Percentiles rank a stretch among this genome's conserved stretches.
Evolutionary conservation across 345 rosid genomes (phyloP).

Genomic region (Garcia nutans): DNA sequence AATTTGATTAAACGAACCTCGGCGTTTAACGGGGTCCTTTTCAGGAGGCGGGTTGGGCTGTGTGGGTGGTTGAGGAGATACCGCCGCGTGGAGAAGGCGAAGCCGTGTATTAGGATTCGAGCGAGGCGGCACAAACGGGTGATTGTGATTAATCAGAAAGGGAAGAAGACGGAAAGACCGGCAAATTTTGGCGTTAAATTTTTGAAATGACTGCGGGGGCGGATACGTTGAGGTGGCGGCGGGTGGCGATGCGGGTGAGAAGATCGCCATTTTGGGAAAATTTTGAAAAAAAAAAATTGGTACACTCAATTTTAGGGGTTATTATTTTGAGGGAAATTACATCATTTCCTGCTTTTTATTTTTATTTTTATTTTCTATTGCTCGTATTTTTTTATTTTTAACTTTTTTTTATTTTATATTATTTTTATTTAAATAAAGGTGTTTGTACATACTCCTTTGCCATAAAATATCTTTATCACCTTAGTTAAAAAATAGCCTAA

Average conservation of each 20-base stretch:
- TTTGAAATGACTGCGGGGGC: neutral
- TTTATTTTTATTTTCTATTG: too few species aligned
- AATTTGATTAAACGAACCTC: constrained; percentile 31
- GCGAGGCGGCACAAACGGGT: constrained; percentile 23
- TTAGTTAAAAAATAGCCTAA: too few species aligned
- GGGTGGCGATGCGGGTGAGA: constrained; percentile 18
- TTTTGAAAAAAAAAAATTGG: too few species aligned
- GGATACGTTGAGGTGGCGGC: neutral
- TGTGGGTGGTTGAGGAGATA: constrained; percentile 38
- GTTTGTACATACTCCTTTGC: too few species aligned
- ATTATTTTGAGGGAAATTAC: too few species aligned
- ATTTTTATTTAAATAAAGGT: too few species aligned
- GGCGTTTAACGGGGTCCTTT: constrained; percentile 27
- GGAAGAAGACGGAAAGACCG: constrained; percentile 14
- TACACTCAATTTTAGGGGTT: too few species aligned
- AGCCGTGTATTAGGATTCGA: constrained; percentile 6
- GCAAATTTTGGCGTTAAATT: neutral
- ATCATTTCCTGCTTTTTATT: too few species aligned
- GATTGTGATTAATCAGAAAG: constrained; percentile 22
- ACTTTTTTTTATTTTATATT: too few species aligned
- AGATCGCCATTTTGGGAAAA: constrained; percentile 19
- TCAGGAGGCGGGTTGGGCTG: constrained; percentile 50
- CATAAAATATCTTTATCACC: too few species aligned
- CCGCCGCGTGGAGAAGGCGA: constrained; percentile 34
- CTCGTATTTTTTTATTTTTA: too few species aligned